Conservation (phyloP, 2,329 filamentous ascomycete species). For the Claviceps cyperi region DNA sequence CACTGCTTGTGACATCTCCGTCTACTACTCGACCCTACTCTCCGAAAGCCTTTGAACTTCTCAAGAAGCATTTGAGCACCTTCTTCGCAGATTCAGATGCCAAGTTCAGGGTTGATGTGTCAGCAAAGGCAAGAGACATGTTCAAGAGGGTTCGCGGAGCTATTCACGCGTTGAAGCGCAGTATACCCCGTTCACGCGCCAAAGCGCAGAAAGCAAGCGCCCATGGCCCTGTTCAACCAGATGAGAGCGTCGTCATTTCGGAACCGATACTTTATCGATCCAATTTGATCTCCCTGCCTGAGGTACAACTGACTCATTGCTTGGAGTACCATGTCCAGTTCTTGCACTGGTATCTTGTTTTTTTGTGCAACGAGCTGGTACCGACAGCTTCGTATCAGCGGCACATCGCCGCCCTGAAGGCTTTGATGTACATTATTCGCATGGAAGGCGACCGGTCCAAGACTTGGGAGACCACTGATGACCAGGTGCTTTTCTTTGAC, state of each 20-base stretch:
- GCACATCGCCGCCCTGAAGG: constrained; percentile 67
- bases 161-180: constrained; percentile 39
- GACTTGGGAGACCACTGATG: constrained; percentile 23
- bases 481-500: constrained; percentile 26
- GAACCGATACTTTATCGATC: constrained; percentile 23
- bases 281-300: constrained; percentile 25
- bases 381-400: constrained; percentile 81
- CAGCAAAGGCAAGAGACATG: constrained; percentile 61
- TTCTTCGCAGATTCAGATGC: constrained; percentile 77
- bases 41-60: constrained; percentile 40
- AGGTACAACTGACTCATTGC: constrained; percentile 22
- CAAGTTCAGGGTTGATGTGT: constrained; percentile 69
- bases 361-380: constrained; percentile 58
- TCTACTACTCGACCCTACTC: constrained; percentile 63
- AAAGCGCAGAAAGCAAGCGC: constrained; percentile 21
- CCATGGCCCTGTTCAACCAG: neutral
- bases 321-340: constrained; percentile 46
- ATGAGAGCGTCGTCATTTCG: constrained; percentile 5
- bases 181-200: constrained; percentile 21
- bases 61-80: constrained; percentile 51
- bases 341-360: constrained; percentile 57
- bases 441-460: constrained; percentile 46
- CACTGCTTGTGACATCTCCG: constrained; percentile 62
- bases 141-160: constrained; percentile 60
- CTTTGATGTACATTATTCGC: constrained; percentile 50